Percentiles rank a stretch among this genome's conserved stretches.
Conservation (phyloP, 192 early-diverging fungal genomes). For the Gigaspora rosea region DNA sequence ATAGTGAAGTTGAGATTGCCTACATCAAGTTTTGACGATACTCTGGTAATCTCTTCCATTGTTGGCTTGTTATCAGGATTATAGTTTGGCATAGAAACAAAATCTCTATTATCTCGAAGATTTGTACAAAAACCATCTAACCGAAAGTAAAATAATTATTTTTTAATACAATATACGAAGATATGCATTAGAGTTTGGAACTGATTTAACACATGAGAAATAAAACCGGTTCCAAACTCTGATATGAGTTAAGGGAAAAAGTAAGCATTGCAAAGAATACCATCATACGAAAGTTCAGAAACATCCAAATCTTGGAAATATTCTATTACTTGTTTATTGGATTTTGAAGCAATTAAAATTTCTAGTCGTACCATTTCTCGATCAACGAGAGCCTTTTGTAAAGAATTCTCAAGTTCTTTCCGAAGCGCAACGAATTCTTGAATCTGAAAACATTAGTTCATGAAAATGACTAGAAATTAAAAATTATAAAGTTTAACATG, state of each 20-base stretch:
- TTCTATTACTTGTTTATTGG: conserved; percentile 48
- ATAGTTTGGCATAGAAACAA: conserved; percentile 63
- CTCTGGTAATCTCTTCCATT: conserved; percentile 44
- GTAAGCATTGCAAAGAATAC: conserved; percentile 35
- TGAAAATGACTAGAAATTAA: background rate
- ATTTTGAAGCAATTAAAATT: conserved; percentile 49
- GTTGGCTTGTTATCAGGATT: conserved; percentile 38
- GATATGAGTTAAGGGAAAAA: conserved; percentile 17
- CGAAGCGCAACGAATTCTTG: conserved; percentile 86
- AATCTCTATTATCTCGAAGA: conserved; percentile 74
- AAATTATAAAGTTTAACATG: background rate
- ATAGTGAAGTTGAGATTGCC: conserved; percentile 18
- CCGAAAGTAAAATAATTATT: no score
- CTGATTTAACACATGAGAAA: background rate
- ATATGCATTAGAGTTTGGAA: no score
- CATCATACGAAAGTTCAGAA: conserved; percentile 56
- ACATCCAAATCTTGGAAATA: conserved; percentile 61
- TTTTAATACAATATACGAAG: no score
- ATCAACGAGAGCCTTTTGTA: conserved; percentile 72
- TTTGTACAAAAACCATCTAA: conserved; percentile 46
- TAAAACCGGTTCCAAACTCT: background rate
- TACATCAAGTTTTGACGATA: conserved; percentile 42
- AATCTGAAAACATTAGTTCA: conserved; percentile 50
- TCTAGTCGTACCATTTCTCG: conserved; percentile 70
- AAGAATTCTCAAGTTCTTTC: conserved; percentile 65